Evolutionary conservation across 495 filamentous ascomycete species (phyloP).

Genomic region (Pyrenula aspistea): DNA sequence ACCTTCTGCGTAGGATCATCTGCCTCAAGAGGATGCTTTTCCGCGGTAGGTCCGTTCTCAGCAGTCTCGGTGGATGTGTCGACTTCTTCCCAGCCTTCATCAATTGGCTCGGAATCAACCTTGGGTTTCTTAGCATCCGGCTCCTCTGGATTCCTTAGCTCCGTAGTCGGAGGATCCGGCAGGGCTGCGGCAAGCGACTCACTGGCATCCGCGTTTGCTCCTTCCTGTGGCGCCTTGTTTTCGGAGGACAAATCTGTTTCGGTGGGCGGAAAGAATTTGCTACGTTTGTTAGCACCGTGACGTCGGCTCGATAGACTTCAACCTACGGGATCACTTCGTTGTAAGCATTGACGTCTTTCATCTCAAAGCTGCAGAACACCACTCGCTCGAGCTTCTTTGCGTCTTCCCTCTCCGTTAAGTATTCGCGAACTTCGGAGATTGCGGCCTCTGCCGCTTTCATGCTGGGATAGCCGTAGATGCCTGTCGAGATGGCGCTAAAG

Average conservation of each 20-base stretch:
- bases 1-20: not conserved
- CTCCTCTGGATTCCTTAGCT: conserved; percentile 14
- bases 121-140: conserved; percentile 21
- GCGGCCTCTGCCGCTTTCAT: conserved; percentile 56
- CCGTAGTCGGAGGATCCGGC: conserved; percentile 17
- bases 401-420: conserved; percentile 47
- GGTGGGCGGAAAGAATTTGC: conserved; percentile 23
- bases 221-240: conserved; percentile 1
- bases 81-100: conserved; percentile 29
- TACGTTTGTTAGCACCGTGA: conserved; percentile 5
- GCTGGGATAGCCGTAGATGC: conserved; percentile 81
- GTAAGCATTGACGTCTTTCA: conserved; percentile 67
- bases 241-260: conserved; percentile 10
- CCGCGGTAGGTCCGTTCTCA: not conserved
- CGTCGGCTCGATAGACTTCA: not conserved
- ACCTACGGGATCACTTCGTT: conserved; percentile 60
- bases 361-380: conserved; percentile 70
- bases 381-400: conserved; percentile 50
- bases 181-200: conserved; percentile 16
- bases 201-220: conserved; percentile 6
- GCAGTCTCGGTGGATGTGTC: conserved; percentile 12
- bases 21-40: not conserved
- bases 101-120: conserved; percentile 5
- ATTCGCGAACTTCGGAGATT: conserved; percentile 54
- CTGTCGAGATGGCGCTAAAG: conserved; percentile 76